Conservation (phyloP, 176 grass and related monocot genomes). For the Alopecurus myosuroides region DNA sequence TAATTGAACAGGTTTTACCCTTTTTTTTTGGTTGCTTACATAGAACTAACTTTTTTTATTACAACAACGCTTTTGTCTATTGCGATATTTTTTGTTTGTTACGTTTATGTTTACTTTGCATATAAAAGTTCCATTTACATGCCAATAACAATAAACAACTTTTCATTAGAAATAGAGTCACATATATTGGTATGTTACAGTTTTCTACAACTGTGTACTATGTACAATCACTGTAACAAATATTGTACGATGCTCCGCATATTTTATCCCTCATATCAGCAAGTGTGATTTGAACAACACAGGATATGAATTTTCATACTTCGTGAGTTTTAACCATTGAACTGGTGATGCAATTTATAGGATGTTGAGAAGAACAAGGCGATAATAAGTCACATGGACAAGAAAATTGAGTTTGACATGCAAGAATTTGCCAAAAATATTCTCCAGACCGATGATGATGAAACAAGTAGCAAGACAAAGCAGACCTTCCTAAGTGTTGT, state of each 20-base stretch:
- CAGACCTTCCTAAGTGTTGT: constrained; percentile 40
- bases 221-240: neutral
- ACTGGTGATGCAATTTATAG: neutral
- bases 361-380: neutral
- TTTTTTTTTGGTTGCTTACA: neutral
- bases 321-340: neutral
- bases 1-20: neutral
- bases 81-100: neutral
- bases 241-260: neutral
- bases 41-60: neutral
- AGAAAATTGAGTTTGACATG: constrained; percentile 27
- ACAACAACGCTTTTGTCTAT: neutral
- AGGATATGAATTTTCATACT: neutral
- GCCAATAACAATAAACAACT: neutral
- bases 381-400: neutral
- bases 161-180: neutral
- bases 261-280: neutral
- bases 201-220: neutral
- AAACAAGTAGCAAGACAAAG: constrained; percentile 18
- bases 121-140: neutral
- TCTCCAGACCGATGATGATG: neutral
- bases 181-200: neutral
- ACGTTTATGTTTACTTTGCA: neutral
- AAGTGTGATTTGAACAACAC: neutral
- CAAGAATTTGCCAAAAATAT: constrained; percentile 40